Evolutionary conservation across 345 rosid genomes (phyloP).

Genomic region (Ceriops decandra): DNA sequence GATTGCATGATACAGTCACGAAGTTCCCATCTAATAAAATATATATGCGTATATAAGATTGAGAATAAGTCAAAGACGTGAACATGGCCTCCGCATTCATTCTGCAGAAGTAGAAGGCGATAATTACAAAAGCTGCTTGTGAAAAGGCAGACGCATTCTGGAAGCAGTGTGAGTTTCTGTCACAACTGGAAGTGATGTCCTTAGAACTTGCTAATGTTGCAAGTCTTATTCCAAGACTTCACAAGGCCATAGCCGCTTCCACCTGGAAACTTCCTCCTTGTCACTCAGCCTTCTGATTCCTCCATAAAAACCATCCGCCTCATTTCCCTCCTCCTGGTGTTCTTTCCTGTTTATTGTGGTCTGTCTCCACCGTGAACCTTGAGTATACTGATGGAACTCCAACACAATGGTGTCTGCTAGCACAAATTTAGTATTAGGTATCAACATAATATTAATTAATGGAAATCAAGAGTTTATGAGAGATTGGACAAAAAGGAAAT

Average conservation of each 20-base stretch:
- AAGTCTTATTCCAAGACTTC: slow-evolving; percentile 38
- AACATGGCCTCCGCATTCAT: slow-evolving; percentile 6
- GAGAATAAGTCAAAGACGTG: not conserved
- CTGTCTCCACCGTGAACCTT: slow-evolving; percentile 69
- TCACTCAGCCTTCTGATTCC: slow-evolving; percentile 64
- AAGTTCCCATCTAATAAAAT: not conserved
- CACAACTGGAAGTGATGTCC: not conserved
- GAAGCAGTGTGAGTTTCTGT: slow-evolving; percentile 1
- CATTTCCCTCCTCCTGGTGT: slow-evolving; percentile 69
- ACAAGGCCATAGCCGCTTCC: slow-evolving; percentile 68
- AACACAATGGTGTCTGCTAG: slow-evolving; percentile 50
- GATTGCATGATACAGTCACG: slow-evolving; percentile 13
- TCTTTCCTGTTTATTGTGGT: slow-evolving; percentile 51
- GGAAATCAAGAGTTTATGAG: too few species aligned
- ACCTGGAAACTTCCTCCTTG: slow-evolving; percentile 57
- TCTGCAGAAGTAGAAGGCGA: not conserved
- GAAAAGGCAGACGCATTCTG: not conserved
- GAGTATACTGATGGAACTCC: slow-evolving; percentile 76
- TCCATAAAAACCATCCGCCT: slow-evolving; percentile 75
- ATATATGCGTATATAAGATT: too few species aligned
- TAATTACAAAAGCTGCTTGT: slow-evolving; percentile 6
- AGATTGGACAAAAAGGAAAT: too few species aligned
- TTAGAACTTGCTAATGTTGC: not conserved
- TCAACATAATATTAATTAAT: too few species aligned
- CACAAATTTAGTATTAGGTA: not conserved